Base-by-base conservation (phyloP, 768 basidiomycete species). In the Russula brevipes region DNA sequence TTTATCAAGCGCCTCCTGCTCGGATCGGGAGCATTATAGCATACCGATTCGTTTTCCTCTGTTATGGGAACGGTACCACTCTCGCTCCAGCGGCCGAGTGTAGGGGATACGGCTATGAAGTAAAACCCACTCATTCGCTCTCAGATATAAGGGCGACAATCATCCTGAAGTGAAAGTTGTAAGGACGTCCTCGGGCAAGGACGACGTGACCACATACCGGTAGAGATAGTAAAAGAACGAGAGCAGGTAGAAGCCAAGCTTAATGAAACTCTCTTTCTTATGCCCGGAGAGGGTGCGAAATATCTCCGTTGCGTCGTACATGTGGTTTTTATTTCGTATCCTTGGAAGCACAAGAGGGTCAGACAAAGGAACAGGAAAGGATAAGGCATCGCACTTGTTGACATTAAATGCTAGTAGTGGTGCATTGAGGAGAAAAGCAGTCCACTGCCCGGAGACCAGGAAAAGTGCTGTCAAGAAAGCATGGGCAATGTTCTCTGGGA, bases 301-400 rank as follows among this genome's bases (percentile, higher is more conserved):
- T 68, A 98, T 99, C 78, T 99, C 97, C 30, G 96, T 98, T 59
- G 97, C 97, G 73, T 99, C 97, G 73, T 97, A 98, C 93, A 98
- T 96, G 77, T 98, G 95, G 71, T 88, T 88, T 73, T 93, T 92
- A 74, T 86, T 87, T 69, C 88, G 84, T 73, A 98, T 94, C 77
- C 94, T 97, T 72, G 10, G 44, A 6, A 52, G 44, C 33, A 50
- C 12, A 38, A 36, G 38, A 19, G 44, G 12, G 36, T 59, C 33
- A 54, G 55, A 63, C 35, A 41, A 36, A 36, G 4, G 44, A 9
- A 61, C n/a, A 31, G 49, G 54, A 30, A 4, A 31, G 30, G 47
- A 42, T 54, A 31, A 51, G 12, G 8, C 31, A 1, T 81, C 90
- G 74, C 71, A 91, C 95, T 98, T 99, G 80, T 98, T 94, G 68